These are phyloP conservation scores for Dipteronia dyeriana DNA, from an alignment of 345 rosid species.

Conservation along the genomic window DNA sequence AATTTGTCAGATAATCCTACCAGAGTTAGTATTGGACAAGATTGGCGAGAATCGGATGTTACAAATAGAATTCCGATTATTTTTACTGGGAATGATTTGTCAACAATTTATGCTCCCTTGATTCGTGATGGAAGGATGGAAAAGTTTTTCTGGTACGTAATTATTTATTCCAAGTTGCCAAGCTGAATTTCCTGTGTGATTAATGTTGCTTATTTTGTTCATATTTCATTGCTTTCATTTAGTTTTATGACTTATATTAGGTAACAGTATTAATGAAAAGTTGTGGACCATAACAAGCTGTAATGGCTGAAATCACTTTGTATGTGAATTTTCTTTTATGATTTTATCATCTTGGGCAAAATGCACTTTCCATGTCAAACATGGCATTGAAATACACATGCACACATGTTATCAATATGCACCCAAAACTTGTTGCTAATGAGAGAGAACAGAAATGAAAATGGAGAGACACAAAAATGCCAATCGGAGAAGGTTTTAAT, in stretches of 20 bases:
- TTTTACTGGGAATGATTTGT: slow-evolving; percentile 90
- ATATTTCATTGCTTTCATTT: neutral
- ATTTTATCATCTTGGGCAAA: neutral
- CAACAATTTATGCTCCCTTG: slow-evolving; percentile 88
- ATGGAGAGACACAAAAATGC: neutral
- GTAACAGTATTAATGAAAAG: neutral
- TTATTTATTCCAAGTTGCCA: neutral
- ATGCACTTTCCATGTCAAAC: neutral
- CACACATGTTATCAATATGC: neutral
- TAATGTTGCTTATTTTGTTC: neutral
- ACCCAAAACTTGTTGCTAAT: neutral
- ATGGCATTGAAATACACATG: neutral
- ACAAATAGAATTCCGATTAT: slow-evolving; percentile 86
- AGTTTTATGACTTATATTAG: neutral
- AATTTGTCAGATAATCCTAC: slow-evolving; percentile 92
- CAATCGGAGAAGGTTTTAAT: neutral
- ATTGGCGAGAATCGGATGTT: slow-evolving; percentile 82
- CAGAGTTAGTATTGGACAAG: slow-evolving; percentile 95
- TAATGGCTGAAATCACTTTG: neutral
- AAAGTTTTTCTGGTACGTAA: slow-evolving; percentile 79
- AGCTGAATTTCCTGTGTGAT: neutral
- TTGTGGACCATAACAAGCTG: neutral
- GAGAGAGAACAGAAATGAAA: neutral
- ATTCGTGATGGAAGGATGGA: slow-evolving; percentile 99
- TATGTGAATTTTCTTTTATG: neutral